Evolutionary conservation across 495 filamentous ascomycete species (phyloP).

Genomic region (Neurospora sp.): DNA sequence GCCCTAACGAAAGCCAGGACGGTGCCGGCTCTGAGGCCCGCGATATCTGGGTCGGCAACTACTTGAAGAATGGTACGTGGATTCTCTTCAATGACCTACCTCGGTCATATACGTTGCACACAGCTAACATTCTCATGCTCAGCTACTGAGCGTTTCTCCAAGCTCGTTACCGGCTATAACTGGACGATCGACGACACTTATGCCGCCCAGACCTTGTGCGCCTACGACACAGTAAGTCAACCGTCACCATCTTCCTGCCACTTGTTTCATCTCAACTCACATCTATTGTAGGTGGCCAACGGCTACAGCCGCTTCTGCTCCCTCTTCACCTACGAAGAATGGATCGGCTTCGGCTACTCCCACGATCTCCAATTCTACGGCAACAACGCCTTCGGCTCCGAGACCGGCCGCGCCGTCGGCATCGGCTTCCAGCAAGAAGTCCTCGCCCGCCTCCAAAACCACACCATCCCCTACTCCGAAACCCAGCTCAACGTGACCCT

Average conservation of each 20-base stretch:
- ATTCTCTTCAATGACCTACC: too few species aligned
- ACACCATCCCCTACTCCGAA: slow-evolving; percentile 39
- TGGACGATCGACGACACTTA: slow-evolving; percentile 43
- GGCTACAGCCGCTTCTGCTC: slow-evolving; percentile 62
- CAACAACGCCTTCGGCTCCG: slow-evolving; percentile 47
- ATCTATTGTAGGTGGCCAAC: slow-evolving; percentile 29
- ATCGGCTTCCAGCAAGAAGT: slow-evolving; percentile 56
- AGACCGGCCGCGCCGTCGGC: slow-evolving; percentile 50
- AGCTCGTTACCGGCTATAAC: slow-evolving; percentile 38
- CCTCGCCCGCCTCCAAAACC: slow-evolving; percentile 45
- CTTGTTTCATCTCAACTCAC: slow-evolving; percentile 20
- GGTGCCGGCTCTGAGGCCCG: slow-evolving; percentile 39
- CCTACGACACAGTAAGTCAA: slow-evolving; percentile 52
- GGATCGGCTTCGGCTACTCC: slow-evolving; percentile 63
- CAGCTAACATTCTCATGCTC: neutral
- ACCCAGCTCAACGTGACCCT: slow-evolving; percentile 59
- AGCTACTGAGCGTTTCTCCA: slow-evolving; percentile 39
- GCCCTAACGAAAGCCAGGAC: slow-evolving; percentile 52
- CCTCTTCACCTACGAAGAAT: slow-evolving; percentile 62
- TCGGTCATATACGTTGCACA: neutral
- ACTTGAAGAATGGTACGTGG: slow-evolving; percentile 29
- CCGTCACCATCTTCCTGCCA: slow-evolving; percentile 29
- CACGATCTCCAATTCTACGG: slow-evolving; percentile 53
- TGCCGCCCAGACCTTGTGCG: slow-evolving; percentile 58
- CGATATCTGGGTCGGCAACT: slow-evolving; percentile 43